These are phyloP conservation scores for Gynostemma pentaphyllum DNA, from an alignment of 306 rosid species.

Conservation along the genomic window DNA sequence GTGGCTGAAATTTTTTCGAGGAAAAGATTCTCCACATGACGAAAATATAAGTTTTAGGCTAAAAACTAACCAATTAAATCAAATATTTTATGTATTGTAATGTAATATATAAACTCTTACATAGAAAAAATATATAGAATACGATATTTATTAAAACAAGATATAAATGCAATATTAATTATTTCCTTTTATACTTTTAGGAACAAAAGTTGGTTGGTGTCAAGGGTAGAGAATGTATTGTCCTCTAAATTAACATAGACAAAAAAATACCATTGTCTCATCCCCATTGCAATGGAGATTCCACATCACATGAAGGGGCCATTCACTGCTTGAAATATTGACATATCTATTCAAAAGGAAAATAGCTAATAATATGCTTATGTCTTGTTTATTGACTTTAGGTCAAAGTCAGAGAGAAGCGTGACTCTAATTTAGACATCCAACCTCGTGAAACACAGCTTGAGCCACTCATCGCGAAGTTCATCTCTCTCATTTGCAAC, in stretches of 20 bases:
- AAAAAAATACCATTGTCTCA: neutral
- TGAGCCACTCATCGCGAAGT: constrained; percentile 60
- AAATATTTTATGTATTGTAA: neutral
- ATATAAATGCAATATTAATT: neutral
- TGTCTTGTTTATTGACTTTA: constrained; percentile 23
- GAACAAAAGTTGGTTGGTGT: neutral
- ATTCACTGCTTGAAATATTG: neutral
- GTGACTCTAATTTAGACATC: constrained; percentile 24
- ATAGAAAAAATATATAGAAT: neutral
- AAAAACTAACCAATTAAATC: neutral
- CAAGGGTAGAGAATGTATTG: neutral
- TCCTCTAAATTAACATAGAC: neutral
- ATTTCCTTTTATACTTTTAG: neutral
- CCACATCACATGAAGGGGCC: neutral
- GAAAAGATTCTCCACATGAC: neutral
- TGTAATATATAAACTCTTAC: neutral
- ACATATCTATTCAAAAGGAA: neutral
- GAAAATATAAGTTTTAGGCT: neutral
- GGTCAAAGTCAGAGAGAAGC: constrained; percentile 40
- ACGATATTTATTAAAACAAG: neutral
- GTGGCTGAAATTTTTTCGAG: neutral
- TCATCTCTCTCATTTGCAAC: constrained; percentile 84
- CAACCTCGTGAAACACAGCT: constrained; percentile 62
- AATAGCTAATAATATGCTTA: constrained; percentile 5
- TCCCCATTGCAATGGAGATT: neutral